Evolutionary conservation across 768 basidiomycete species (phyloP), one percentile per base, ranked within the genome.

Genomic region (Tylopilus balloui): DNA sequence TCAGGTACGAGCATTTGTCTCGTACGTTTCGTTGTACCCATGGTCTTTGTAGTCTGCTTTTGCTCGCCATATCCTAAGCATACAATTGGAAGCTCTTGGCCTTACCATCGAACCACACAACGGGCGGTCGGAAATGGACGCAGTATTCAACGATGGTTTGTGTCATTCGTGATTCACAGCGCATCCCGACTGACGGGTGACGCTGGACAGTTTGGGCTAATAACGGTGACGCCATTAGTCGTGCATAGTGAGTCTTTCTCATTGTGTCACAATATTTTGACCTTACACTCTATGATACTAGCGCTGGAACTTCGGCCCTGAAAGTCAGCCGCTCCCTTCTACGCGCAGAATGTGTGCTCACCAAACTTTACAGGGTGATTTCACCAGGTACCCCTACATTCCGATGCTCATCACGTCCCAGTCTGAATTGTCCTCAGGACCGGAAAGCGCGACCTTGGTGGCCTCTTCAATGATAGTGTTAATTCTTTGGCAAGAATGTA

Each of bases 201-300:
- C 20, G 23, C 25, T 9, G 45, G 20, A 50, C 37, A 89, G 89
- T 92, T 15, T 99, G 96, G 96, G 96, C 96, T 2, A 96, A 98
- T 62, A 98, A 98, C 57, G 96, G 96, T 0, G 96, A 99, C 64
- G 87, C 91, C 6, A 89, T 96, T 50, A 93, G 89, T 65, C 78
- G 87, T 47, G 86, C 86, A 47, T 92, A 90, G 88, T 89, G 62
- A 63, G 84, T 75, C 12, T 21, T 20, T 48, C 31, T 35, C 23
- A 19, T 23, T 47, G 15, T 17, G 17, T 15, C 8, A 37, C 31
- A 17, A 28, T 11, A 24, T 11, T 35, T 11, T 10, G 21, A 9
- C 23, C 21, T 42, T n/a, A 52, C 45, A 31, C 60, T 43, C 65
- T 67, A 28, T 20, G 35, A 49, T 45, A n/a, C 29, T 54, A 92